Conservation (phyloP, 2,329 filamentous ascomycete genomes). For the Fusarium nurragi region DNA sequence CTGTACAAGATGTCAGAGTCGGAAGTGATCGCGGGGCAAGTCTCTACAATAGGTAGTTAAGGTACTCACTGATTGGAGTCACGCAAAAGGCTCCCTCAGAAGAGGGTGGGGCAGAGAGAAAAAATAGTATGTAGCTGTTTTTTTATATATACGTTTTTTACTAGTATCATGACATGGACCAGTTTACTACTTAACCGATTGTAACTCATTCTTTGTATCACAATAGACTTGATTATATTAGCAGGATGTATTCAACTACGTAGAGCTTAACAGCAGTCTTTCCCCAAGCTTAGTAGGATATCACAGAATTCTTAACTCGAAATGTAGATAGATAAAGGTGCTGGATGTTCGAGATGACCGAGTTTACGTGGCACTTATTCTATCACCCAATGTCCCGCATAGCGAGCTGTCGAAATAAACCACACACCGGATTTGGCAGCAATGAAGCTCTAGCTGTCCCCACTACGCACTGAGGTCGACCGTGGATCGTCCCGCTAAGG, state of each 20-base stretch:
- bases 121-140: constrained; percentile 6
- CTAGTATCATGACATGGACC: constrained; percentile 23
- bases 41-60: constrained; percentile 1
- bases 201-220: too few relatives aligned
- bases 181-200: not conserved
- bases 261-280: not conserved
- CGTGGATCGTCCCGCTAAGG: constrained; percentile 24
- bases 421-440: not conserved
- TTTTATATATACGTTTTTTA: not conserved
- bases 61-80: constrained; percentile 2
- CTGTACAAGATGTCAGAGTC: constrained; percentile 10
- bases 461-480: constrained; percentile 1
- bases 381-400: not conserved
- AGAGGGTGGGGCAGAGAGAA: constrained; percentile 21
- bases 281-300: too few relatives aligned
- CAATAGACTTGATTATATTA: too few relatives aligned
- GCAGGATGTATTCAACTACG: too few relatives aligned
- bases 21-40: constrained; percentile 35
- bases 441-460: not conserved
- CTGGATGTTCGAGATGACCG: too few relatives aligned
- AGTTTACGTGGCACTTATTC: constrained; percentile 5
- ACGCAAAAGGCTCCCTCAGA: constrained; percentile 27
- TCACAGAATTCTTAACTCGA: not conserved
- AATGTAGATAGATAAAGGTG: not conserved
- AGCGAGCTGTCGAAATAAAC: constrained; percentile 5